A percentile compares a stretch with the other conserved stretches of the same genome.
Conservation (phyloP, 78 protist genomes). For the Emiliania huxleyi region DNA sequence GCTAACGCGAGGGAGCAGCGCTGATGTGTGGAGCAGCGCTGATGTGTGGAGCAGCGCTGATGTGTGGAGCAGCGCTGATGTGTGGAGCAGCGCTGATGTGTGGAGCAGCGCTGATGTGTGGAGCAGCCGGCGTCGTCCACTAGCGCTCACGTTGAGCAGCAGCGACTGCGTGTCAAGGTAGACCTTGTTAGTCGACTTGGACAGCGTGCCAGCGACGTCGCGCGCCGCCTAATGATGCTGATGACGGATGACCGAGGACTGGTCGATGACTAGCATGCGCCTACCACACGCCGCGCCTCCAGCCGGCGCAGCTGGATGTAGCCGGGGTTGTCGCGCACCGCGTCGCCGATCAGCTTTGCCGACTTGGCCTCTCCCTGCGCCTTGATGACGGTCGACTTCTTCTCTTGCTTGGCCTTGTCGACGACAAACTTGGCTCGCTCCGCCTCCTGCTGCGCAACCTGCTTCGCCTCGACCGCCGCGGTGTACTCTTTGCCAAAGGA, state of each 20-base stretch:
- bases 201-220: not conserved
- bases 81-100: no score
- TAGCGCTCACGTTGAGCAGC: constrained; percentile 70
- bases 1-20: no score
- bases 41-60: no score
- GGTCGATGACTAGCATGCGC: no score
- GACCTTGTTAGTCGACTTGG: constrained; percentile 53
- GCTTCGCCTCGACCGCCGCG: constrained; percentile 92
- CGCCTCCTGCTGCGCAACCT: constrained; percentile 86
- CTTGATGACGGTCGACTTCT: constrained; percentile 73
- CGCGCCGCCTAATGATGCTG: no score
- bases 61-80: no score
- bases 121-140: no score
- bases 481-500: constrained; percentile 89
- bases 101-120: no score
- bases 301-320: constrained; percentile 76
- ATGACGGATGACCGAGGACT: no score
- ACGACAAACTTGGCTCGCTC: constrained; percentile 91
- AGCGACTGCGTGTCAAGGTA: constrained; percentile 73
- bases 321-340: constrained; percentile 81
- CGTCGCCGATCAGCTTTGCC: constrained; percentile 82
- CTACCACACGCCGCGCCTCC: no score
- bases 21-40: no score
- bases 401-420: constrained; percentile 78
- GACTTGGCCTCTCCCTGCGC: constrained; percentile 96